Conservation (phyloP, 2,329 filamentous ascomycete species). For the Neobulgaria alba region DNA sequence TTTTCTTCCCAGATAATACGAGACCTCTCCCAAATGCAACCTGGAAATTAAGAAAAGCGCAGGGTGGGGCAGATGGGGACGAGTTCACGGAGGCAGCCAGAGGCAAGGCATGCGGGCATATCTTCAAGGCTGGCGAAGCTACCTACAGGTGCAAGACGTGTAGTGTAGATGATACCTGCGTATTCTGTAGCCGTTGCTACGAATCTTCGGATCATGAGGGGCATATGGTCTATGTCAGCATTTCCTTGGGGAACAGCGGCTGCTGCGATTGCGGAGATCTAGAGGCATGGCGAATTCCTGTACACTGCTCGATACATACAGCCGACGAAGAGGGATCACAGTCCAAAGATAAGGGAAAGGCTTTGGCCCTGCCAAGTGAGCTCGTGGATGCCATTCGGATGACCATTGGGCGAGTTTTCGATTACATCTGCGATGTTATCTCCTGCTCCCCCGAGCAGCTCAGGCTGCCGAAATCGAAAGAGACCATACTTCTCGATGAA, state of each 20-base stretch:
- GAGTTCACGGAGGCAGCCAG: constrained; percentile 90
- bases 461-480: constrained; percentile 72
- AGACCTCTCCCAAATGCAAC: constrained; percentile 43
- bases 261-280: constrained; percentile 97
- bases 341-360: constrained; percentile 48
- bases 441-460: constrained; percentile 97
- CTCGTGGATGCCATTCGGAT: constrained; percentile 70
- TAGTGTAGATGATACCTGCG: constrained; percentile 89
- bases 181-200: constrained; percentile 88
- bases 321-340: constrained; percentile 41
- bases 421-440: constrained; percentile 96
- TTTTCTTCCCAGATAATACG: constrained; percentile 74
- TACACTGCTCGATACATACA: constrained; percentile 92
- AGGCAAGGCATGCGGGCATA: constrained; percentile 93
- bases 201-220: constrained; percentile 90
- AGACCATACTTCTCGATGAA: constrained; percentile 77
- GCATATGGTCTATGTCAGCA: constrained; percentile 81
- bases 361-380: constrained; percentile 59
- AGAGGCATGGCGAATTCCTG: constrained; percentile 83
- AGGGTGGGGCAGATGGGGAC: constrained; percentile 85
- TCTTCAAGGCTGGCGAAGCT: constrained; percentile 89
- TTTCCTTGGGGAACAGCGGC: constrained; percentile 84
- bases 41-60: constrained; percentile 77
- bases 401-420: constrained; percentile 77
- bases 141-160: constrained; percentile 94